Evolutionary conservation across 1,139 yeast genomes (phyloP).

Genomic region (Debaryomyces sp.): DNA sequence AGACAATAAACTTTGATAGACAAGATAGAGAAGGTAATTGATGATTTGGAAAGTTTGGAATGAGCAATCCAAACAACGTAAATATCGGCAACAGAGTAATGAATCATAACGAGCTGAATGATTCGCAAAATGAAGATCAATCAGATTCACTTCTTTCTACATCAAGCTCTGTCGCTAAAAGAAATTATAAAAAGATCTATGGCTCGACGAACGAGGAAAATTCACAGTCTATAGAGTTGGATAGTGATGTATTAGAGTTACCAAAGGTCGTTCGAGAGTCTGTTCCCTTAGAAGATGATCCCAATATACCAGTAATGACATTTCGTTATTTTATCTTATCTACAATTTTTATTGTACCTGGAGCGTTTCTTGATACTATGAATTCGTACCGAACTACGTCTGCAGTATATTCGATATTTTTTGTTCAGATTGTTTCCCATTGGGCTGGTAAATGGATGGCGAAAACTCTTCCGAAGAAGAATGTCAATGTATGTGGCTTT

Average conservation of each 20-base stretch:
- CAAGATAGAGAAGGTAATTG: background rate
- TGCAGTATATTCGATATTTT: constrained; percentile 48
- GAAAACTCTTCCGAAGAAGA: constrained; percentile 28
- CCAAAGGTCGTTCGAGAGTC: constrained; percentile 36
- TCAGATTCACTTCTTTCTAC: background rate
- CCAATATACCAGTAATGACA: constrained; percentile 39
- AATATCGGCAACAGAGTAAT: background rate
- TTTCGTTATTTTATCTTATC: constrained; percentile 44
- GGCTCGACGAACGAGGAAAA: constrained; percentile 6
- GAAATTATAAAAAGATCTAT: background rate
- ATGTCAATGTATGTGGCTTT: constrained; percentile 19
- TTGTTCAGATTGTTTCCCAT: constrained; percentile 47
- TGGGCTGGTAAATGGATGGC: constrained; percentile 48
- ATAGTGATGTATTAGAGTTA: constrained; percentile 20
- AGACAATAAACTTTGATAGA: background rate
- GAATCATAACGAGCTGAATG: background rate
- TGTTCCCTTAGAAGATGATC: constrained; percentile 39
- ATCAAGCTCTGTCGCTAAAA: background rate
- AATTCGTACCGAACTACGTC: constrained; percentile 50
- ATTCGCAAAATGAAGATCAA: background rate
- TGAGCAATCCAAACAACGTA: background rate
- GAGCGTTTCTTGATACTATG: constrained; percentile 52
- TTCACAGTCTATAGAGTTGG: background rate
- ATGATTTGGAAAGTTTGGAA: background rate
- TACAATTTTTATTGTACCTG: constrained; percentile 44